These are phyloP conservation scores for Fusarium sp. DNA, from an alignment of 2,329 filamentous ascomycete genomes.

Conservation along the genomic window DNA sequence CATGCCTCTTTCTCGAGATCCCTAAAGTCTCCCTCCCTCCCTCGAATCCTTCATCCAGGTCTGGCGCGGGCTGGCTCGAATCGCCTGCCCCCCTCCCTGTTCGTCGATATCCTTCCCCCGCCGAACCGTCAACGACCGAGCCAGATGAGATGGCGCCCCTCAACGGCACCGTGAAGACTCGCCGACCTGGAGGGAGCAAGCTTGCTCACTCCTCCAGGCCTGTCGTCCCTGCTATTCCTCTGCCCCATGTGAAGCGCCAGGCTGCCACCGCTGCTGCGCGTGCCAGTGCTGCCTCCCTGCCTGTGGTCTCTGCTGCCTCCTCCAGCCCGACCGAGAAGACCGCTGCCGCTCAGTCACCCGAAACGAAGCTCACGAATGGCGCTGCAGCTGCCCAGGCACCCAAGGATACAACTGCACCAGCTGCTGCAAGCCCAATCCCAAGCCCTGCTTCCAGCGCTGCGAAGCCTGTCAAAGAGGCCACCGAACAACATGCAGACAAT, in stretches of 20 bases:
- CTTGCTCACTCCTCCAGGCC: constrained; percentile 48
- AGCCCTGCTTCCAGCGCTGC: constrained; percentile 24
- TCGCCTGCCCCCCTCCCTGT: constrained; percentile 35
- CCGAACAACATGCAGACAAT: constrained; percentile 22
- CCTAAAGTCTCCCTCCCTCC: constrained; percentile 43
- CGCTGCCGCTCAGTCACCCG: constrained; percentile 13
- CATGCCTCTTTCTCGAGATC: constrained; percentile 49
- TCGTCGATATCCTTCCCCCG: constrained; percentile 35
- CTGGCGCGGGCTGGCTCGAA: constrained; percentile 41
- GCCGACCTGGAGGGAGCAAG: constrained; percentile 46
- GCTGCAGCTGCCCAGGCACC: constrained; percentile 12
- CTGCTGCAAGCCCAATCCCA: constrained; percentile 16
- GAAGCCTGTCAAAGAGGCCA: constrained; percentile 22
- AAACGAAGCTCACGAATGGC: constrained; percentile 39
- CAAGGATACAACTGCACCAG: constrained; percentile 7
- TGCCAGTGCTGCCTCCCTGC: constrained; percentile 31
- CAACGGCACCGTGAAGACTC: constrained; percentile 49
- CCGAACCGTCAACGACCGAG: constrained; percentile 35
- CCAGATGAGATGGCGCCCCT: constrained; percentile 48
- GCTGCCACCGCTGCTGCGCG: constrained; percentile 49
- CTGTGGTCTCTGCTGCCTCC: constrained; percentile 20
- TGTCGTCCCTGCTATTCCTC: constrained; percentile 53
- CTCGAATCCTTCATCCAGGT: constrained; percentile 36
- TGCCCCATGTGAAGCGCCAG: constrained; percentile 54
- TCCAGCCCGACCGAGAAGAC: constrained; percentile 20